A percentile compares a stretch with the other conserved stretches of the same genome.
Evolutionary conservation across 306 rosid genomes (phyloP).

Genomic region (Psophocarpus tetragonolobus): DNA sequence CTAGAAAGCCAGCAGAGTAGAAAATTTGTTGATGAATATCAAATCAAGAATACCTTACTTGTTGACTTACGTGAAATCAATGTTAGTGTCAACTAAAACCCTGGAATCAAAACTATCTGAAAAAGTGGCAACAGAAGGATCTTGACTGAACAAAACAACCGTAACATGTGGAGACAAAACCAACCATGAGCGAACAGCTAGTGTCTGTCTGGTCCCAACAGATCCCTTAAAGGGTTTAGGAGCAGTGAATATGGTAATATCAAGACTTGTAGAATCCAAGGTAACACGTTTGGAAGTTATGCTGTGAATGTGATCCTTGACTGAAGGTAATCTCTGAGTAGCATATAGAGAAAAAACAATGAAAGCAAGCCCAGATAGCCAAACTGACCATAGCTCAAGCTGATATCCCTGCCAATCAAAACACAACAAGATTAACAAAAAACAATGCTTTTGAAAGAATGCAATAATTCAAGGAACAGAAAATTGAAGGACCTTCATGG

Average conservation of each 20-base stretch:
- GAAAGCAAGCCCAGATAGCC: slow-evolving; percentile 76
- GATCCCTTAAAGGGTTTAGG: slow-evolving; percentile 70
- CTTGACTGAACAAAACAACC: slow-evolving; percentile 65
- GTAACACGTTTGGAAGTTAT: slow-evolving; percentile 23
- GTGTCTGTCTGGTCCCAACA: slow-evolving; percentile 56
- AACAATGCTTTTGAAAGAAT: slow-evolving; percentile 15
- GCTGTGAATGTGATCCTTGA: slow-evolving; percentile 44
- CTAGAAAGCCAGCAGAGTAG: neutral
- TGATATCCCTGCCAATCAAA: slow-evolving; percentile 52
- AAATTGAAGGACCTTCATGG: slow-evolving; percentile 66
- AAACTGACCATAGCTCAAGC: slow-evolving; percentile 66
- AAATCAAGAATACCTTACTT: neutral
- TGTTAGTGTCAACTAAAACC: slow-evolving; percentile 64
- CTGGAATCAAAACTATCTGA: slow-evolving; percentile 55
- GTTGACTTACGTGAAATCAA: slow-evolving; percentile 83
- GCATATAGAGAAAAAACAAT: slow-evolving; percentile 70
- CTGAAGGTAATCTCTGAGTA: slow-evolving; percentile 63
- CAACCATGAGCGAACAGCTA: slow-evolving; percentile 85
- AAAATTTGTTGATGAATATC: neutral
- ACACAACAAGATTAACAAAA: slow-evolving; percentile 18
- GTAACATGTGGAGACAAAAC: slow-evolving; percentile 61
- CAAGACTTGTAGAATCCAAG: slow-evolving; percentile 39
- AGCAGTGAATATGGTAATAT: slow-evolving; percentile 69
- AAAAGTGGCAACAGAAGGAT: slow-evolving; percentile 68
- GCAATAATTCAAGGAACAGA: slow-evolving; percentile 19